A percentile compares a stretch with the other conserved stretches of the same genome.
phyloP scores from a whole-genome alignment of 2,329 filamentous ascomycete genomes.

The Calonectria hongkongensis region DNA sequence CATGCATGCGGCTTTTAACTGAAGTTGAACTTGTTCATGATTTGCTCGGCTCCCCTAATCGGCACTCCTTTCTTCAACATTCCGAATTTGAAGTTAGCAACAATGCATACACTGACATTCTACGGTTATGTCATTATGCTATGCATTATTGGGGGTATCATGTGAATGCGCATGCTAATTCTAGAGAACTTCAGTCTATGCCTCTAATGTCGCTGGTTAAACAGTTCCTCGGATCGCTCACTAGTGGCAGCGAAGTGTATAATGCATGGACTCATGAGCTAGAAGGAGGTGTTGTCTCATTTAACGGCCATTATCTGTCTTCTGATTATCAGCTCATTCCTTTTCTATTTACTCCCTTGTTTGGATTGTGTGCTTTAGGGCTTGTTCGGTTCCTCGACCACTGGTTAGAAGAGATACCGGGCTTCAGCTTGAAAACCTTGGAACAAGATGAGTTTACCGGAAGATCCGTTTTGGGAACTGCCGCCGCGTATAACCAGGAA shows the following conservation, averaged over 20 bases:
- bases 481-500: neutral
- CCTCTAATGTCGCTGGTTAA: neutral
- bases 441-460: neutral
- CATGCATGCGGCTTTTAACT: neutral
- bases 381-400: neutral
- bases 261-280: neutral
- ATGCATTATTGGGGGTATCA: neutral
- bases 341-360: neutral
- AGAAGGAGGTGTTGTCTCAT: too few relatives aligned
- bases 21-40: neutral
- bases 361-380: neutral
- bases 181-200: neutral
- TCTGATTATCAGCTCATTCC: neutral
- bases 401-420: neutral
- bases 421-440: neutral
- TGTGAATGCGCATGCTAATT: neutral
- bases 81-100: neutral
- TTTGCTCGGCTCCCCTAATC: fast-evolving
- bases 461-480: neutral
- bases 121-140: neutral
- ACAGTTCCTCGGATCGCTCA: neutral
- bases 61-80: neutral
- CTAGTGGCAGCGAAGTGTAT: neutral
- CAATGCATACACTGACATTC: fast-evolving
- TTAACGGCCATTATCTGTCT: neutral